phyloP scores from a whole-genome alignment of 371 early-diverging fungal species.

The Blastocladiella emersonii region DNA sequence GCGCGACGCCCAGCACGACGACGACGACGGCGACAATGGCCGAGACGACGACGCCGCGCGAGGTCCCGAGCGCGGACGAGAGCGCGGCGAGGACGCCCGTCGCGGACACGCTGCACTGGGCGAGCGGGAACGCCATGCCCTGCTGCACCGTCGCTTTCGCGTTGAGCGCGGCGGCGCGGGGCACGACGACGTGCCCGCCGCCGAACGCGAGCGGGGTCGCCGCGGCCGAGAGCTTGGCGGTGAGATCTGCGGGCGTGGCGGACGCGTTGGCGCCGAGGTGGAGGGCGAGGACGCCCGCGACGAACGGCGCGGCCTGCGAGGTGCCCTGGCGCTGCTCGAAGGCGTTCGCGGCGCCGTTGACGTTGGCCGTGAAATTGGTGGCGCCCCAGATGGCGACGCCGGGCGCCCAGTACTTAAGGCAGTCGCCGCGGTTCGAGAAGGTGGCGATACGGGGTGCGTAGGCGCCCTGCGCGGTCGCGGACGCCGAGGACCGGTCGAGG shows the following conservation, averaged over 20 bases:
- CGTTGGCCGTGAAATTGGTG: not conserved
- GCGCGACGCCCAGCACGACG: too few species aligned
- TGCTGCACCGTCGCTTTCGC: not conserved
- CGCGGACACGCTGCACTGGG: too few species aligned
- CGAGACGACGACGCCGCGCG: too few species aligned
- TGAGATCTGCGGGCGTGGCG: not conserved
- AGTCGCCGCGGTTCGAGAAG: not conserved
- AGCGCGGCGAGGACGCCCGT: too few species aligned
- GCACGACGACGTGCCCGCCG: not conserved
- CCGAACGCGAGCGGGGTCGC: not conserved
- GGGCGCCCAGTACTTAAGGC: constrained; percentile 3
- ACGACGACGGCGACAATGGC: too few species aligned
- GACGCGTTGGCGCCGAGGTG: not conserved
- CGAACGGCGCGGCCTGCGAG: constrained; percentile 34
- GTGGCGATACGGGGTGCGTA: not conserved
- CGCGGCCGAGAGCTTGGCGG: not conserved
- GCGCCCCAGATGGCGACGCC: not conserved
- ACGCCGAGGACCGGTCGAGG: not conserved
- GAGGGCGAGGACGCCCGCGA: constrained; percentile 26
- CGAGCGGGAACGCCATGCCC: not conserved
- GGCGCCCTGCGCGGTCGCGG: not conserved
- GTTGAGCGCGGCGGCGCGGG: not conserved
- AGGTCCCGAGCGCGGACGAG: too few species aligned
- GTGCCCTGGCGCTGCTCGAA: constrained; percentile 18
- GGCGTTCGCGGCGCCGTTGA: not conserved